A percentile compares a stretch with the other conserved stretches of the same genome.
phyloP scores from a whole-genome alignment of 2,329 filamentous ascomycete species.

The Claviceps spartinae region DNA sequence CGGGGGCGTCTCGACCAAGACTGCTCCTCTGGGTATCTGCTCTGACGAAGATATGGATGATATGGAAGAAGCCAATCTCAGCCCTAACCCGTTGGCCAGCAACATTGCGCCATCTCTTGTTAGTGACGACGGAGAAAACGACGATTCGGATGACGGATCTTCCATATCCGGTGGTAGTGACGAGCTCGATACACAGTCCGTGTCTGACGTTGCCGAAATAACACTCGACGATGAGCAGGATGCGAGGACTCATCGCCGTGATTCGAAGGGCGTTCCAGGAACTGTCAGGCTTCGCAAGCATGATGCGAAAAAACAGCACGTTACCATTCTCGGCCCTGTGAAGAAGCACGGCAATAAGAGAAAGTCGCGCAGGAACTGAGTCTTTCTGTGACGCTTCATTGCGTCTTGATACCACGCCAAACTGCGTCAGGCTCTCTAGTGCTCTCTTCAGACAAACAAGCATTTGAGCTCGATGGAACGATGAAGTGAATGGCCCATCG shows the following conservation, averaged over 20 bases:
- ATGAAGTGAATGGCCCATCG: slow-evolving; percentile 4
- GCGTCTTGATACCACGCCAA: no score
- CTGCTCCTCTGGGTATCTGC: slow-evolving; percentile 11
- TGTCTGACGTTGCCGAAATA: slow-evolving; percentile 49
- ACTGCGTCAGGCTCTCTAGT: background rate
- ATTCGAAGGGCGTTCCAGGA: slow-evolving; percentile 27
- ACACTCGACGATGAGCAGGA: slow-evolving; percentile 45
- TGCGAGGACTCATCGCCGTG: slow-evolving; percentile 29
- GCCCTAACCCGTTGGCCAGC: slow-evolving; percentile 54
- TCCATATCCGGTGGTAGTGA: slow-evolving; percentile 45
- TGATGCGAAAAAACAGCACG: slow-evolving; percentile 33
- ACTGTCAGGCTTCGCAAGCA: slow-evolving; percentile 39
- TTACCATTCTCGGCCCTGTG: slow-evolving; percentile 40
- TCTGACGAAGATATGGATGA: slow-evolving; percentile 34
- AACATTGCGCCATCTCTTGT: slow-evolving; percentile 70
- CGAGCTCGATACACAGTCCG: slow-evolving; percentile 42
- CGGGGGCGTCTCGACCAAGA: slow-evolving; percentile 10
- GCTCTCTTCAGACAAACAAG: slow-evolving; percentile 1
- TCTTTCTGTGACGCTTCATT: background rate
- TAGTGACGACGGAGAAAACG: slow-evolving; percentile 69
- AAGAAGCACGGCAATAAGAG: slow-evolving; percentile 25
- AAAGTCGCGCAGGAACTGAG: slow-evolving; percentile 11
- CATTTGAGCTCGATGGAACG: background rate
- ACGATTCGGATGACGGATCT: slow-evolving; percentile 54
- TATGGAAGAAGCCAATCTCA: slow-evolving; percentile 46